Evolutionary conservation across 306 rosid genomes (phyloP), one percentile per base, ranked within the genome.

Genomic region (Luffa aegyptiaca): DNA sequence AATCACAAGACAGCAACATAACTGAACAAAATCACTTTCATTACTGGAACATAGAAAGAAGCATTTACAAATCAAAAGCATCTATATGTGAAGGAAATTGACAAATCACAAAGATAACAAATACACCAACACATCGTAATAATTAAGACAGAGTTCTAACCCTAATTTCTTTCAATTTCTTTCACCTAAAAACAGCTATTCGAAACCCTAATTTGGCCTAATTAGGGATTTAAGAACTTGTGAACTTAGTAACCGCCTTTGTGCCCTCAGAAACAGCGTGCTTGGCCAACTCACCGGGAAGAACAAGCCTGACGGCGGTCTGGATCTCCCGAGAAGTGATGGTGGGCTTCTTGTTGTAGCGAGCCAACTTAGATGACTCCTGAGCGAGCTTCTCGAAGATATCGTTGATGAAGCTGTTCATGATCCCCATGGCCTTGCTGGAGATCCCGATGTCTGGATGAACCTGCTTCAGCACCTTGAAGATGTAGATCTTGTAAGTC

Each of bases 211-310:
- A 20, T 0, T 17, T 20, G 8, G 1, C 17, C 72, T 2, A 11
- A 18, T 5, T 9, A 1, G 7, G 16, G 4, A 44, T 87, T 79
- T 44, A 90, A 79, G 93, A 89, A 49, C 94, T 90, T 0, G 94
- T 90, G 45, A 92, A 92, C 80, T 90, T 92, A 12, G 94, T 89
- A 0, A 92, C 93, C 0, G 94, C 97, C 84, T 92, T 92, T 1
- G 94, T 92, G 0, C 97, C 97, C 69, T 92, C 97, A 0, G 97
- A 92, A 0, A 90, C 97, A 0, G 94, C 97, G 66, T 92, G 97
- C 51, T 92, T 92, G 36, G 94, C 97, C 48, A 92, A 79, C 68
- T 92, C 97, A 1, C 97, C 97, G 3, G 94, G 97, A 14, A 92
- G 86, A 20, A 92, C 97, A 37, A 92, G 86, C 48, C 97, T 80